phyloP scores from a whole-genome alignment of 2,329 filamentous ascomycete genomes.

The Penicillium janthinellum region DNA sequence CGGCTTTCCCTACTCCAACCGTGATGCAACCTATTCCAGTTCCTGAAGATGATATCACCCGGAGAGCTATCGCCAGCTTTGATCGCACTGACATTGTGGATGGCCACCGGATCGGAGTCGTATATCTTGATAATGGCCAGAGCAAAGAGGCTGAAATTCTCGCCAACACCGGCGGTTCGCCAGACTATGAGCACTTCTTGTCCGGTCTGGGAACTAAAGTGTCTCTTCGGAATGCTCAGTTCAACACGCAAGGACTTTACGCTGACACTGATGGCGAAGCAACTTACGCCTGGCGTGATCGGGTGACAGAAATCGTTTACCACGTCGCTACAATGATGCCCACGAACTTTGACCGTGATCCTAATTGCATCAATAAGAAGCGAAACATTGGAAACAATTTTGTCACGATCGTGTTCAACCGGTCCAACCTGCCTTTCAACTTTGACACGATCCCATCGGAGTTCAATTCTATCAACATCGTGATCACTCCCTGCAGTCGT shows the following conservation, averaged over 20 bases:
- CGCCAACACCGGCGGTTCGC: slow-evolving; percentile 80
- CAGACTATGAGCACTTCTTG: slow-evolving; percentile 85
- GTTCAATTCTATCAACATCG: slow-evolving; percentile 96
- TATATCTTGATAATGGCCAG: slow-evolving; percentile 90
- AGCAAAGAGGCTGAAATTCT: slow-evolving; percentile 81
- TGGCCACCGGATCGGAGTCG: slow-evolving; percentile 90
- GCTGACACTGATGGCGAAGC: slow-evolving; percentile 81
- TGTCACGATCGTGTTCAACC: slow-evolving; percentile 98
- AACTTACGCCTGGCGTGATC: slow-evolving; percentile 91
- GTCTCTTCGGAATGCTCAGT: slow-evolving; percentile 75
- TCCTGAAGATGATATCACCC: slow-evolving; percentile 69
- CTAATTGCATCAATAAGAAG: slow-evolving; percentile 81
- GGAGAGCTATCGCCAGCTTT: slow-evolving; percentile 76
- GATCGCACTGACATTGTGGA: slow-evolving; percentile 89
- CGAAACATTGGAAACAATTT: slow-evolving; percentile 95
- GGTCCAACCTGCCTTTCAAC: slow-evolving; percentile 83
- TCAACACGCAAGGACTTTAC: slow-evolving; percentile 93
- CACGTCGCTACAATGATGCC: slow-evolving; percentile 98
- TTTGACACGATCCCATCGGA: slow-evolving; percentile 92
- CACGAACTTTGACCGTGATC: slow-evolving; percentile 75
- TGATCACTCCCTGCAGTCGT: slow-evolving; percentile 76
- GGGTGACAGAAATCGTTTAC: slow-evolving; percentile 92
- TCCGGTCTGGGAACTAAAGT: slow-evolving; percentile 80
- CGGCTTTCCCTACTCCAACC: slow-evolving; percentile 47
- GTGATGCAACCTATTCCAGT: slow-evolving; percentile 72